phyloP scores from a whole-genome alignment of 2,329 filamentous ascomycete genomes.

The Fusarium sp. region DNA sequence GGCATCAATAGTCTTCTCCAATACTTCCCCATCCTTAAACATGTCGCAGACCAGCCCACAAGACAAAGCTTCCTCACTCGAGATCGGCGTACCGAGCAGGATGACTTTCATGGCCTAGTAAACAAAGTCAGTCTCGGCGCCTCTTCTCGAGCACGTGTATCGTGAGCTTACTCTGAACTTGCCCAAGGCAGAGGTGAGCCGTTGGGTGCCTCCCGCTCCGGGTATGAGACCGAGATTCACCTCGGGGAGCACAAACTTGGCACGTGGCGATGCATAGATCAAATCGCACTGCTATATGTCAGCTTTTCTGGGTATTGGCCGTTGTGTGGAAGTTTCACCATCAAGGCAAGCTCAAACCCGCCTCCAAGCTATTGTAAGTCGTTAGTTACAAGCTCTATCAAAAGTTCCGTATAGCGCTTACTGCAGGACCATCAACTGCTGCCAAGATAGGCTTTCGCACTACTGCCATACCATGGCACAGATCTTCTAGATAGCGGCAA shows the following conservation, averaged over 20 bases:
- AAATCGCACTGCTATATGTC: slow-evolving; percentile 48
- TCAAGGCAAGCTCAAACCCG: slow-evolving; percentile 58
- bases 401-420: background rate
- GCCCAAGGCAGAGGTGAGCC: slow-evolving; percentile 49
- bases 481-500: slow-evolving; percentile 50
- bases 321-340: slow-evolving; percentile 42
- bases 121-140: slow-evolving; percentile 2
- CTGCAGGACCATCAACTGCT: slow-evolving; percentile 50
- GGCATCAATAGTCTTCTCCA: slow-evolving; percentile 40
- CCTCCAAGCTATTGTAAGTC: slow-evolving; percentile 52
- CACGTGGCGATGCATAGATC: slow-evolving; percentile 48
- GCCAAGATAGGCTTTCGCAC: slow-evolving; percentile 57
- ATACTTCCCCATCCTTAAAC: slow-evolving; percentile 35
- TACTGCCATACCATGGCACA: slow-evolving; percentile 45
- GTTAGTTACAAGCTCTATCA: background rate
- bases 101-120: slow-evolving; percentile 47
- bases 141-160: slow-evolving; percentile 2
- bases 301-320: background rate
- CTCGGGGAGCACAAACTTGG: slow-evolving; percentile 52
- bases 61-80: slow-evolving; percentile 28
- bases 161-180: slow-evolving; percentile 49
- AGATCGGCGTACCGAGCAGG: slow-evolving; percentile 44
- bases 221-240: slow-evolving; percentile 52
- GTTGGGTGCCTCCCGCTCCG: slow-evolving; percentile 52
- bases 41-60: slow-evolving; percentile 34